These are phyloP conservation scores for Penicillium frequentans DNA, from an alignment of 2,329 filamentous ascomycete genomes.

Conservation along the genomic window DNA sequence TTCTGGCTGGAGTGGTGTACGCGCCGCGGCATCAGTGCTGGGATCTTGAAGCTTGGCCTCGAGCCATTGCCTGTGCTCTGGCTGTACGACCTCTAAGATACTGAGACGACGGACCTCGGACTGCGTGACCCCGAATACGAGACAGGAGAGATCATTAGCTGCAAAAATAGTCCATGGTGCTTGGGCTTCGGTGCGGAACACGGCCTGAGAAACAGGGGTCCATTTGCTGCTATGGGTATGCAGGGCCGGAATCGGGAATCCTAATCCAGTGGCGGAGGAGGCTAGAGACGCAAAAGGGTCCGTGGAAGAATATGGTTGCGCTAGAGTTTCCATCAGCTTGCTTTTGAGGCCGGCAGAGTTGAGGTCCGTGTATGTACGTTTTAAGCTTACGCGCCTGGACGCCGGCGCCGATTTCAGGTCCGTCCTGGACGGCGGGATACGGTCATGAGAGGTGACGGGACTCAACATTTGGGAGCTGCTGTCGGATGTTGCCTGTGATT, in stretches of 20 bases:
- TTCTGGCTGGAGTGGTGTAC: conserved; percentile 34
- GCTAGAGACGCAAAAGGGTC: conserved; percentile 45
- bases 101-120: conserved; percentile 92
- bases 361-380: conserved; percentile 85
- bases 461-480: conserved; percentile 29
- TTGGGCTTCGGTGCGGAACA: conserved; percentile 91
- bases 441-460: conserved; percentile 30
- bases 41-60: conserved; percentile 76
- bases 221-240: conserved; percentile 89
- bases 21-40: conserved; percentile 50
- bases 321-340: conserved; percentile 80
- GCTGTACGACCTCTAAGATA: conserved; percentile 90
- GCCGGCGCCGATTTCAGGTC: conserved; percentile 47
- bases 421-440: conserved; percentile 30
- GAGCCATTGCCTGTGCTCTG: conserved; percentile 85
- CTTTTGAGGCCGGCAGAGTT: conserved; percentile 72
- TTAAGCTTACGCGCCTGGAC: conserved; percentile 67
- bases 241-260: conserved; percentile 54
- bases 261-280: conserved; percentile 37
- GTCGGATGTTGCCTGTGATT: conserved; percentile 17
- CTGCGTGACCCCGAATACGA: conserved; percentile 98
- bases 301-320: conserved; percentile 71
- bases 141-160: conserved; percentile 91
- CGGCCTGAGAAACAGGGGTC: conserved; percentile 88
- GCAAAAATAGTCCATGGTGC: conserved; percentile 94